These are phyloP conservation scores for Thalassiosira hispida DNA, from an alignment of 352 stramenopile species.

Conservation along the genomic window DNA sequence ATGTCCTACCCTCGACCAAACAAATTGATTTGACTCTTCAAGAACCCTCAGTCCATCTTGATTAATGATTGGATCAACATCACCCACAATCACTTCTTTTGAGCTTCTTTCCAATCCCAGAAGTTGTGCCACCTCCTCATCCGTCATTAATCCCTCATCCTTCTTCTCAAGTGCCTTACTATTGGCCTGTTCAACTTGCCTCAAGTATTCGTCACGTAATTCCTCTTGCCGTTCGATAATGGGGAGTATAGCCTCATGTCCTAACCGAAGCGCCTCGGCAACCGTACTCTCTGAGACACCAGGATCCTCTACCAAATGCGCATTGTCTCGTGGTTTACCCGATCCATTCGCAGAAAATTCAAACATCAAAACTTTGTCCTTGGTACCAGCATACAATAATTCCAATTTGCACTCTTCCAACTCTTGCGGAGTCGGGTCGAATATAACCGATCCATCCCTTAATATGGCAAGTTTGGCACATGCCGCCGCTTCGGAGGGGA, in stretches of 20 bases:
- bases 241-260: slow-evolving; percentile 53
- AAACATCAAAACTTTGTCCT: slow-evolving; percentile 61
- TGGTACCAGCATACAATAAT: slow-evolving; percentile 78
- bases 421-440: slow-evolving; percentile 72
- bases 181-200: neutral
- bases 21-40: slow-evolving; percentile 42
- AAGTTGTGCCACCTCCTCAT: slow-evolving; percentile 38
- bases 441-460: slow-evolving; percentile 86
- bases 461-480: slow-evolving; percentile 89
- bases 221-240: slow-evolving; percentile 56
- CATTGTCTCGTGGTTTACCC: neutral
- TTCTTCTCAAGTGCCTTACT: slow-evolving; percentile 14
- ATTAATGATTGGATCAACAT: neutral
- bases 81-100: neutral
- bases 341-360: slow-evolving; percentile 53
- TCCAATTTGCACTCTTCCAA: slow-evolving; percentile 52
- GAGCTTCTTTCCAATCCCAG: slow-evolving; percentile 28
- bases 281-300: slow-evolving; percentile 37
- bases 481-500: slow-evolving; percentile 87
- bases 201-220: slow-evolving; percentile 8
- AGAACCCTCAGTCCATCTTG: slow-evolving; percentile 25
- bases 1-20: slow-evolving; percentile 34
- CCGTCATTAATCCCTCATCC: slow-evolving; percentile 25
- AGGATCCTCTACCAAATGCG: slow-evolving; percentile 21
- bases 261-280: slow-evolving; percentile 53